Evolutionary conservation across 345 rosid genomes (phyloP).

Genomic region (Excoecaria agallocha): DNA sequence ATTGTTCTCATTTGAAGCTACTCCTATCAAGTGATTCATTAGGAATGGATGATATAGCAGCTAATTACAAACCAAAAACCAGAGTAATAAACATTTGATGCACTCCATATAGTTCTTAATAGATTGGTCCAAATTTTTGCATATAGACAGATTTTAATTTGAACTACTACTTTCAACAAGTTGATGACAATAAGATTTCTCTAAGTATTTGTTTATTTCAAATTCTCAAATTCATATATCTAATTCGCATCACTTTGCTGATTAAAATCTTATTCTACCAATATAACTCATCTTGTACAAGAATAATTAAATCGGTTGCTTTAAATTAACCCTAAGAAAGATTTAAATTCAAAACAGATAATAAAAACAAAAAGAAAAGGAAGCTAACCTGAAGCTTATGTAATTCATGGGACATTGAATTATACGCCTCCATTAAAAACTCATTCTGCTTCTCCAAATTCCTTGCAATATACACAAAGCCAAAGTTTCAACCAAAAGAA

Average conservation of each 20-base stretch:
- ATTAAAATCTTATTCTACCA: background rate
- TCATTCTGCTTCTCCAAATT: constrained; percentile 65
- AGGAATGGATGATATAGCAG: background rate
- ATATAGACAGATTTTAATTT: background rate
- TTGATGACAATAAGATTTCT: background rate
- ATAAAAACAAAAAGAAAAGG: background rate
- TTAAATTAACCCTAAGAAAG: background rate
- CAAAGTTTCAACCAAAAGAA: background rate
- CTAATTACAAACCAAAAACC: background rate
- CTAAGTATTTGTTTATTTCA: background rate
- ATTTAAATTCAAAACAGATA: background rate
- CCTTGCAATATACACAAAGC: constrained; percentile 20
- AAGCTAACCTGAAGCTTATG: constrained; percentile 50
- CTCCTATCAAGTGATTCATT: background rate
- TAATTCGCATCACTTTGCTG: background rate
- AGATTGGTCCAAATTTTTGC: background rate
- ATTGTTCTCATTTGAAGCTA: background rate
- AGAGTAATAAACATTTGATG: background rate
- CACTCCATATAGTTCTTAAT: background rate
- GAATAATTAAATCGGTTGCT: background rate
- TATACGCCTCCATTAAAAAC: constrained; percentile 39
- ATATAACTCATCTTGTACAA: background rate
- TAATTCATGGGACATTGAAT: constrained; percentile 45
- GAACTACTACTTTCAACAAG: background rate
- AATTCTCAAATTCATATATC: no score